These are phyloP conservation scores for Pseudopediastrum boryanum DNA, from an alignment of 139 green algal species.

Conservation along the genomic window DNA sequence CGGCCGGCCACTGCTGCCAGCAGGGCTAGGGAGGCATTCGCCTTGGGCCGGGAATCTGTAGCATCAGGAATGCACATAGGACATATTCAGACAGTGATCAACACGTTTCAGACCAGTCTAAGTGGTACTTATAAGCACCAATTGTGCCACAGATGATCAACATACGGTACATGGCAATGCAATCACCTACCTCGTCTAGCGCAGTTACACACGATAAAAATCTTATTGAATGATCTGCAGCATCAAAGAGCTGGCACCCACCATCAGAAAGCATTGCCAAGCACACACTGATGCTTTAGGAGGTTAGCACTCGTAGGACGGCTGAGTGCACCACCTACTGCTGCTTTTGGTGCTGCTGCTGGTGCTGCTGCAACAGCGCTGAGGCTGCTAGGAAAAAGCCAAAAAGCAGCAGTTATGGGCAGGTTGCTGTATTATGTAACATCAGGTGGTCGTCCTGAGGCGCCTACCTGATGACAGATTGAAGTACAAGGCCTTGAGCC, in stretches of 20 bases:
- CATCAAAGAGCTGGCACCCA: background rate
- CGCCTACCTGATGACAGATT: conserved; percentile 34
- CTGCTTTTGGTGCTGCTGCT: too few species aligned
- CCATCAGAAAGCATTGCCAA: too few species aligned
- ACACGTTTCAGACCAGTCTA: background rate
- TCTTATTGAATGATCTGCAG: background rate
- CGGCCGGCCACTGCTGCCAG: conserved; percentile 47
- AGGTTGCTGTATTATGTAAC: too few species aligned
- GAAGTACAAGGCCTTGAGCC: conserved; percentile 63
- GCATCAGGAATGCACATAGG: background rate
- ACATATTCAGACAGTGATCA: background rate
- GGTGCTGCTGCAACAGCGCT: background rate
- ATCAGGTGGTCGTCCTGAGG: background rate
- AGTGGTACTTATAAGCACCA: background rate
- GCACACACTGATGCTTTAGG: too few species aligned
- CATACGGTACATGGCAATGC: background rate
- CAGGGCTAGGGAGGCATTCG: conserved; percentile 55
- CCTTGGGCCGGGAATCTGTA: conserved; percentile 24
- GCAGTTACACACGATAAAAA: background rate
- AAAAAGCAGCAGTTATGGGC: background rate
- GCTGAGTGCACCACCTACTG: too few species aligned
- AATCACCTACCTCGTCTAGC: background rate
- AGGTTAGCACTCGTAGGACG: too few species aligned
- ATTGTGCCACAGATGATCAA: background rate
- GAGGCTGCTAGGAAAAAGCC: background rate